Base-by-base conservation (phyloP, 495 filamentous ascomycete genomes). In the Clavariopsis aquatica region DNA sequence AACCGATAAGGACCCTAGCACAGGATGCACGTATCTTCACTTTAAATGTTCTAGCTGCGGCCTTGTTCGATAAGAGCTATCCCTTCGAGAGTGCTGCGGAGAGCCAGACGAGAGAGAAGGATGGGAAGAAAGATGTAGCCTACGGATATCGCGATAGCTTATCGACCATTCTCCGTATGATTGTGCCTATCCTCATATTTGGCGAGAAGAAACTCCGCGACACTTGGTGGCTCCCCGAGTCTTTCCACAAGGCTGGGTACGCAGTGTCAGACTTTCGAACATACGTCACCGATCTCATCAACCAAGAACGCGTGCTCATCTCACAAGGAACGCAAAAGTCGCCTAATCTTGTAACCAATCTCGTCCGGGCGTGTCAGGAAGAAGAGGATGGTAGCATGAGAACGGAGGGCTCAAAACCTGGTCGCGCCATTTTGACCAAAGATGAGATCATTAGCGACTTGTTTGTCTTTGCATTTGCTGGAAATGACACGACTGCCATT, bases 31-130 rank as follows among this genome's bases (percentile, higher is more conserved):
- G 73, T 55, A 80, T 77, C 9, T 66, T 82, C 4, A 74, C 78
- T 0, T 66, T 84, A 28, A 74, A 82, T 69, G 74, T 82, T 1
- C 65, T 84, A 4, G 75, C 77, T 17, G 49, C 66, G 24, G 78
- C 77, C 20, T 76, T 78, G 1, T 82, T 82, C 49, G 74, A 76
- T 7, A 78, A 80, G 47, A 71, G 71, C 31, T 75, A 71, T 73
- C 57, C 74, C 62, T 76, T 75, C 65, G 43, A 69, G 43, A 34
- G 68, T 52, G 63, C 36, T 68, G 26, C 31, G 20, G 60, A 69
- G 27, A 41, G 22, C 19, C 19, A 69, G 47, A 8, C 34, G 19
- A 47, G 31, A n/a, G 13, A 52, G 8, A 43, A 23, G 8, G 19
- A 38, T 41, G 52, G 52, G 15, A 53, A n/a, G 28, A 53, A 38